Base-by-base conservation (phyloP, 495 filamentous ascomycete species). In the Amorphotheca resinae region DNA sequence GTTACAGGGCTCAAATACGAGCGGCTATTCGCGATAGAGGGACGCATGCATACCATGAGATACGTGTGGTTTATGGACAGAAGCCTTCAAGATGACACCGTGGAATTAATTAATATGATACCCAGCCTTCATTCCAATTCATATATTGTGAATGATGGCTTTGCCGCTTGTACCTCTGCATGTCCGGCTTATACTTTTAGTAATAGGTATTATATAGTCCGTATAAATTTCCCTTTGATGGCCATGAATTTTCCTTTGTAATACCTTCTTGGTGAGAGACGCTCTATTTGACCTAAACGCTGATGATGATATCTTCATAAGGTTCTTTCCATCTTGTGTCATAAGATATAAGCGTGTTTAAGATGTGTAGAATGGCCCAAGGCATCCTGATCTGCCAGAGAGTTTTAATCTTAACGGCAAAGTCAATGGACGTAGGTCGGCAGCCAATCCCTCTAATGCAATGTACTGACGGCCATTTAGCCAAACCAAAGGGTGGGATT, bases 1-100 rank as follows among this genome's bases (percentile, higher is more conserved):
- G 18, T 11, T 38, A 0, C 33, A 52, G 50, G 22, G 45, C 45
- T 3, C 30, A 48, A 42, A 5, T 45, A 3, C 30, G 50, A 14
- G 28, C 22, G 15, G 45, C 15, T 12, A 37, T 36, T 9, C 15
- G 38, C 16, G 33, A 48, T 42, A 15, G 31, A 18, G 38, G 33
- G 16, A 41, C 45, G 2, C 50, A 52, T 39, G 38, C 40, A n/a
- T 52, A 52, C 34, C 42, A 52, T 22, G 41, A 48, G 17, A 42
- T 52, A 14, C 44, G 38, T 14, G 37, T 52, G 3, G 45, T 52
- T 12, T 52, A 52, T 22, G 45, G 23, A 3, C 50, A 52, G 23
- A 52, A 52, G 33, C 50, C 50, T 2, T 16, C 33, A 35, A n/a
- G n/a, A n/a, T n/a, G n/a, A 14, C 1, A 17, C 12, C 11, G 15